A percentile compares a stretch with the other conserved stretches of the same genome.
phyloP scores from a whole-genome alignment of 345 rosid genomes.

The Eucalyptus leucophloia region DNA sequence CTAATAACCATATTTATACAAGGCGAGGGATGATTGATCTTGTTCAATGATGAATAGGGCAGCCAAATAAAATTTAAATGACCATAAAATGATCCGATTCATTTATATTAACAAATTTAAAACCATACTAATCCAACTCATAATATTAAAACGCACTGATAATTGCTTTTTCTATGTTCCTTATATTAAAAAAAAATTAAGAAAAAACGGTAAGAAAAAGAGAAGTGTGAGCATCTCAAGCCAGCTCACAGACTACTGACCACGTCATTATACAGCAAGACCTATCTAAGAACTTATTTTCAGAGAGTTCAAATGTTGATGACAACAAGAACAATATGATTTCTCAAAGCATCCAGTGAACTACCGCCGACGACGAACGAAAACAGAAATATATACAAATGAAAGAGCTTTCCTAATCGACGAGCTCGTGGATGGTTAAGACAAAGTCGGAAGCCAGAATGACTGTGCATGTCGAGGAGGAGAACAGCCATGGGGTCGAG shows the following conservation, averaged over 20 bases:
- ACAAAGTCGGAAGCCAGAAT: not conserved
- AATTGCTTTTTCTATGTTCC: not conserved
- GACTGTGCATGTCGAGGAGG: not conserved
- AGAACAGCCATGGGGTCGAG: not conserved
- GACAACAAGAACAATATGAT: not conserved
- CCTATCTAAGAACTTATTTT: not conserved
- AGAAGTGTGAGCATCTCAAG: not conserved
- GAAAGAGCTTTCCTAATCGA: not conserved
- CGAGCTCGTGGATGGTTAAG: not conserved
- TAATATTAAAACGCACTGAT: not conserved
- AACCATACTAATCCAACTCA: rapidly evolving
- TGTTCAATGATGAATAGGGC: too few species aligned
- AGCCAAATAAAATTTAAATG: not conserved
- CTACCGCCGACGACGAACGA: not conserved
- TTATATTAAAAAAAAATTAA: not conserved
- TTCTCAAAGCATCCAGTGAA: not conserved
- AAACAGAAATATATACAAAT: not conserved
- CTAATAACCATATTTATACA: too few species aligned
- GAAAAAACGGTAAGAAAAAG: rapidly evolving
- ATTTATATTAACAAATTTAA: too few species aligned
- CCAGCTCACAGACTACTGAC: not conserved
- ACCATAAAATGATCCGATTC: not conserved
- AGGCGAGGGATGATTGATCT: not conserved
- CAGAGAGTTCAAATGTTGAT: not conserved
- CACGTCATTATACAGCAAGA: not conserved